phyloP scores from a whole-genome alignment of 2,329 filamentous ascomycete species.

The Colletotrichum lentis region DNA sequence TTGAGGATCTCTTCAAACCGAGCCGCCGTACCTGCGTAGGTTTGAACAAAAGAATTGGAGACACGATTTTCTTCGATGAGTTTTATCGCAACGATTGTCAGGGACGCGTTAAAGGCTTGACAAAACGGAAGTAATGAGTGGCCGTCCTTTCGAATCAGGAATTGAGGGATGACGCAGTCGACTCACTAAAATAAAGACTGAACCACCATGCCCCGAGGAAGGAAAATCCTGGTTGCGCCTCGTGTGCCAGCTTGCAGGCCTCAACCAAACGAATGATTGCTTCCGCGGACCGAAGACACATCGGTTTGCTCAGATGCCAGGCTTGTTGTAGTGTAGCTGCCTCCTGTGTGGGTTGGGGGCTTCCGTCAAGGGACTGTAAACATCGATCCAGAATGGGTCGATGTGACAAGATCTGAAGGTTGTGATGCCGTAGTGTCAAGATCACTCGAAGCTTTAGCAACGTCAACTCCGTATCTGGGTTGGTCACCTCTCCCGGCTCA shows the following conservation, averaged over 20 bases:
- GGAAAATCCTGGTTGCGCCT: conserved; percentile 21
- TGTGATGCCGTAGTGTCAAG: conserved; percentile 47
- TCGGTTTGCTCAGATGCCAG: conserved; percentile 39
- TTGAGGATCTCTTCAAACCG: conserved; percentile 21
- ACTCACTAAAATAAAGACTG: conserved; percentile 45
- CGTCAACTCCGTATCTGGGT: conserved; percentile 34
- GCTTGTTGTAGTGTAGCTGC: conserved; percentile 38
- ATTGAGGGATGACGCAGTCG: neutral
- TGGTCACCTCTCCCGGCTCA: conserved; percentile 40
- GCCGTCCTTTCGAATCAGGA: no score
- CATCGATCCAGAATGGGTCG: conserved; percentile 43
- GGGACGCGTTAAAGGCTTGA: conserved; percentile 34
- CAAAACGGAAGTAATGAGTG: neutral
- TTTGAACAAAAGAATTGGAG: neutral
- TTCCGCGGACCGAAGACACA: conserved; percentile 42
- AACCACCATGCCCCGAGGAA: conserved; percentile 47
- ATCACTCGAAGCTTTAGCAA: conserved; percentile 52
- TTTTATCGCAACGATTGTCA: conserved; percentile 26
- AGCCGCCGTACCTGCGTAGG: neutral
- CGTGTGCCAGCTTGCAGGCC: conserved; percentile 34
- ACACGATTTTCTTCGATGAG: conserved; percentile 17
- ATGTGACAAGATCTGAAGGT: conserved; percentile 46
- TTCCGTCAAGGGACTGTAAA: conserved; percentile 35
- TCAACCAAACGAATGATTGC: conserved; percentile 41
- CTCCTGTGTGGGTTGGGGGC: conserved; percentile 22